Base-by-base conservation (phyloP, 2,329 filamentous ascomycete species). In the Colletotrichum liriopes region DNA sequence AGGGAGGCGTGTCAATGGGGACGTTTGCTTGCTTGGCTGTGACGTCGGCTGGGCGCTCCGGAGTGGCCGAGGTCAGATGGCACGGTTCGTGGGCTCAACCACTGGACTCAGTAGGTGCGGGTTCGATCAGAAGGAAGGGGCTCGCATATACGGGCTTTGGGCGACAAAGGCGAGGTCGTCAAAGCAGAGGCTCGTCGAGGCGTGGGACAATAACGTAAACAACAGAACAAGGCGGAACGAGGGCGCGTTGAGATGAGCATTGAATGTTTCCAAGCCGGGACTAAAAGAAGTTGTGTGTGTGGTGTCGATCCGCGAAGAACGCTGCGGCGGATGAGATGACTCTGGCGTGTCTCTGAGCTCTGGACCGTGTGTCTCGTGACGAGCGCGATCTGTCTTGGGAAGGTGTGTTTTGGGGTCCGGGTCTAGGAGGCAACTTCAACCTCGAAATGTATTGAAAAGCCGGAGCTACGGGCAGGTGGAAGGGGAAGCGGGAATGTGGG, bases 161-260 rank as follows among this genome's bases (percentile, higher is more conserved):
- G 43, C 65, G 58, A 61, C 63, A 56, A 71, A 43, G 58, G 26
- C 32, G 58, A 61, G 43, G 49, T 49, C n/a, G 55, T 70, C 54
- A 65, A 70, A 45, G 45, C 43, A 59, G 66, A 64, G 26, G 32
- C 32, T 64, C 69, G 65, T 69, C 32, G 47, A 52, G 61, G 47
- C 43, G 56, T 37, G 12, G 39, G 54, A 64, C 65, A 72, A 63
- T 35, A 69, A 72, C 59, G 65, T 52, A 69, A 69, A 58, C 65
- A 54, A 66, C 65, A 72, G 54, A 72, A 62, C 71, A 61, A 58
- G 61, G 67, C 67, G 67, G 67, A 66, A 73, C 71, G 71, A 51
- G 52, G 65, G 29, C 54, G 69, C 71, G 66, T 70, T 73, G 67
- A 65, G 71, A 71, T 71, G 71, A 71, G 71, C 71, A 73, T 73